phyloP scores from a whole-genome alignment of 2,329 filamentous ascomycete genomes.

The Coniochaeta sp. region DNA sequence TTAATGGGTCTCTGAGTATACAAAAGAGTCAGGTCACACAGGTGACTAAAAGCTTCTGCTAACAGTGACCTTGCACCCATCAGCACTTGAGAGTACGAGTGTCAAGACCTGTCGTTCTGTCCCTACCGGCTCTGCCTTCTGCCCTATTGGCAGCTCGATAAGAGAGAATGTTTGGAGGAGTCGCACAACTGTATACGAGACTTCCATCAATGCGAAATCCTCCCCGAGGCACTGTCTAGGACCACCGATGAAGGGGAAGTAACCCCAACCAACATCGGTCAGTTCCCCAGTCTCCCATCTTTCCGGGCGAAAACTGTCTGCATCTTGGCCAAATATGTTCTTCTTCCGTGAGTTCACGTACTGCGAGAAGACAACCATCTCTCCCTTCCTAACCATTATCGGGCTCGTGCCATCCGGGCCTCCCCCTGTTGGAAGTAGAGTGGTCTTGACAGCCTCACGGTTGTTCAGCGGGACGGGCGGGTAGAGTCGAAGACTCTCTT shows the following conservation, averaged over 20 bases:
- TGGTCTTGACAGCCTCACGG: slow-evolving; percentile 19
- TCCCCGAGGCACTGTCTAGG: slow-evolving; percentile 14
- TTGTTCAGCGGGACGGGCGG: slow-evolving; percentile 25
- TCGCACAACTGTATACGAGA: slow-evolving; percentile 11
- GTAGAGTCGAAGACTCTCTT: slow-evolving; percentile 20
- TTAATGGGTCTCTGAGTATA: too few relatives aligned
- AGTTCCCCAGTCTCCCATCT: slow-evolving; percentile 25
- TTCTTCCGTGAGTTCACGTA: slow-evolving; percentile 23
- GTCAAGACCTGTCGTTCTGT: slow-evolving; percentile 14
- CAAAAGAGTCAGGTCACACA: too few relatives aligned
- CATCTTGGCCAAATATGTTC: slow-evolving; percentile 27
- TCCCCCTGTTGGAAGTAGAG: slow-evolving; percentile 27
- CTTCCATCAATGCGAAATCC: slow-evolving; percentile 21
- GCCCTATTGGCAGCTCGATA: slow-evolving; percentile 10
- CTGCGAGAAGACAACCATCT: slow-evolving; percentile 18
- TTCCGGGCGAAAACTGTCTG: slow-evolving; percentile 26
- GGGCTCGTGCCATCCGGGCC: slow-evolving; percentile 22
- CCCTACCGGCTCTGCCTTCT: slow-evolving; percentile 10
- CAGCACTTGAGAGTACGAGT: slow-evolving; percentile 3
- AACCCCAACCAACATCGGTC: slow-evolving; percentile 21
- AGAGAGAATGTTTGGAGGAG: slow-evolving; percentile 9
- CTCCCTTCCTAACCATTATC: slow-evolving; percentile 20
- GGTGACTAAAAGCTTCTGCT: too few relatives aligned
- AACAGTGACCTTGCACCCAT: too few relatives aligned
- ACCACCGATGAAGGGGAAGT: slow-evolving; percentile 27